These are phyloP conservation scores for Oidiodendron maius DNA, from an alignment of 495 filamentous ascomycete genomes.

Conservation along the genomic window DNA sequence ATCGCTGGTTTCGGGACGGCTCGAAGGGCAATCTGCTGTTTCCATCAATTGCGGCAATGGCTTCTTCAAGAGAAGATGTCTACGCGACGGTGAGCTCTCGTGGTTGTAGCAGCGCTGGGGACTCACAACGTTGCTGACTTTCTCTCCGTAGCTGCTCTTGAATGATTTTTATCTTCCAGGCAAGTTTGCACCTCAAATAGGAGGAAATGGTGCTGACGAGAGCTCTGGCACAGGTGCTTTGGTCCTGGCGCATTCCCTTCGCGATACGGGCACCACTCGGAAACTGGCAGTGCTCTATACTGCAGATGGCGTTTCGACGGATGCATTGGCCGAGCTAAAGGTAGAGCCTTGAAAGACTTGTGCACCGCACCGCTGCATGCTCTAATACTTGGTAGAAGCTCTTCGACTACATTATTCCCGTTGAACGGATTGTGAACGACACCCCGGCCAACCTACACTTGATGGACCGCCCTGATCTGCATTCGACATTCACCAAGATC, in stretches of 20 bases:
- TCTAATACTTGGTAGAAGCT: constrained; percentile 49
- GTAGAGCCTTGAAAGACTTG: constrained; percentile 36
- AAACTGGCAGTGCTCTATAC: constrained; percentile 82
- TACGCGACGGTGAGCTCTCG: constrained; percentile 48
- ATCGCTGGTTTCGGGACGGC: neutral
- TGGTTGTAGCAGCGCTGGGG: too few relatives aligned
- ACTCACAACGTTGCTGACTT: constrained; percentile 4
- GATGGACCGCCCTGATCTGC: constrained; percentile 86
- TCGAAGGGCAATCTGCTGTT: neutral
- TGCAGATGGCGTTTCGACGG: constrained; percentile 62
- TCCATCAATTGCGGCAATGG: constrained; percentile 22
- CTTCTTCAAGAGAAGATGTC: constrained; percentile 42
- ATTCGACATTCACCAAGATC: constrained; percentile 94
- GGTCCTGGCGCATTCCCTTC: constrained; percentile 89
- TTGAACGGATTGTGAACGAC: constrained; percentile 68
- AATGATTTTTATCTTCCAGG: constrained; percentile 90
- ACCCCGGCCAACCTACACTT: constrained; percentile 78
- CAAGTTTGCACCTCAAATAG: constrained; percentile 32
- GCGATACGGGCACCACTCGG: constrained; percentile 83
- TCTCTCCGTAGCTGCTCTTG: constrained; percentile 64
- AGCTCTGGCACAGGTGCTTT: constrained; percentile 51
- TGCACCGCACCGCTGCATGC: neutral
- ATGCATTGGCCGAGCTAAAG: constrained; percentile 72
- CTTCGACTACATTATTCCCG: constrained; percentile 86
- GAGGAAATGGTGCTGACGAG: constrained; percentile 10